Base-by-base conservation (phyloP, 176 grass and related monocot species). In the Hsuehochloa calcarea region DNA sequence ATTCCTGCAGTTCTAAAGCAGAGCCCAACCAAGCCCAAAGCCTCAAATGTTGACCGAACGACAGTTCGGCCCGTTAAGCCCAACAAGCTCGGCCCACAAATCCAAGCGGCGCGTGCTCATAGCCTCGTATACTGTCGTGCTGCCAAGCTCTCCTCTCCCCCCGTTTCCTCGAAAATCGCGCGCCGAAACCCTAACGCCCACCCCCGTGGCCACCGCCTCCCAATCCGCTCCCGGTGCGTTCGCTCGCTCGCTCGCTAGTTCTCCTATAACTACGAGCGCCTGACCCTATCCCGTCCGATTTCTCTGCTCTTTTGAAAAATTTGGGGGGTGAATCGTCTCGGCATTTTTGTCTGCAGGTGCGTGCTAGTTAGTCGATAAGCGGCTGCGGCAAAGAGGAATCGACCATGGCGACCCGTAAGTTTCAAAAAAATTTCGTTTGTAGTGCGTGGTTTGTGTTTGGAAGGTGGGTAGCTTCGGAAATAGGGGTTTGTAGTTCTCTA, bases 381-480 rank as follows among this genome's bases (percentile, higher is more conserved):
- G 17, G 74, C 68, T 14, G 75, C 62, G 15, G 54, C 68, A 31
- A 84, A 62, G 68, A 41, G 61, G 62, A 43, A 54, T 87, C 85
- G 26, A 76, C 51, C 89, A 91, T 87, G 89, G 89, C 85, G 69
- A 91, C 59, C 55, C 89, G 89, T 91, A 75, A 76, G 89, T 80
- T 64, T 37, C 34, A 5, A 0, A 0, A 34, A 41, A 3, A 43
- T 7, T 23, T 26, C 0, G 55, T 9, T 3, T 70, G 4, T 40
- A 22, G 16, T n/a, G 58, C 38, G 73, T 20, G 46, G 38, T 34
- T 38, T 38, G 58, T 31, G 38, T 4, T 3, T 34, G 2, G 50
- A 14, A 16, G n/a, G 20, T 52, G 23, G 10, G 15, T 60, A 16
- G 23, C 11, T 39, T 4, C 0, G 44, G 37, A 25, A 27, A 14